These are phyloP conservation scores for Fraxinus latifolia DNA, from an alignment of 305 asterid genomes.

Conservation along the genomic window DNA sequence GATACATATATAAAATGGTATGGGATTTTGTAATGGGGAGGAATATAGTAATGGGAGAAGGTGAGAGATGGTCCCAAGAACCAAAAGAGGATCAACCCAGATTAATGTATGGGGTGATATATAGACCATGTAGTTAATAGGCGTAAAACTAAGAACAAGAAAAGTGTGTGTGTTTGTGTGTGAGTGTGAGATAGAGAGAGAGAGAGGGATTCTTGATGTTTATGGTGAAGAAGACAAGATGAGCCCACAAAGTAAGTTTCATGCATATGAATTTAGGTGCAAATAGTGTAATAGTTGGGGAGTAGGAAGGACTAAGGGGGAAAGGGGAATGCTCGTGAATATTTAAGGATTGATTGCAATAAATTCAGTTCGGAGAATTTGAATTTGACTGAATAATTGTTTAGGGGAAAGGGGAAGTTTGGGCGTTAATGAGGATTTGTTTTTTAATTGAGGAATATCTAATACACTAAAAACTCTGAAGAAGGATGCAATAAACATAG, in stretches of 20 bases:
- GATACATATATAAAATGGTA: constrained; percentile 3
- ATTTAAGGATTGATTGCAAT: constrained; percentile 11
- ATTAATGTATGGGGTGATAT: constrained; percentile 3
- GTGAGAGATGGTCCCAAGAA: constrained; percentile 47
- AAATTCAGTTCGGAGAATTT: constrained; percentile 24
- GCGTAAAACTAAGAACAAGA: constrained; percentile 30
- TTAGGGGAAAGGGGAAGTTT: constrained; percentile 3
- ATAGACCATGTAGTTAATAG: constrained; percentile 17
- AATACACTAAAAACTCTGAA: constrained; percentile 2
- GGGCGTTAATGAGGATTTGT: background rate
- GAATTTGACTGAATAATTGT: constrained; percentile 5
- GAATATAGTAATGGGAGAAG: constrained; percentile 40
- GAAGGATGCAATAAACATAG: constrained; percentile 15
- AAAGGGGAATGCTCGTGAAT: constrained; percentile 17
- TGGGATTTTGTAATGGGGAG: constrained; percentile 19
- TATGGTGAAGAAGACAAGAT: constrained; percentile 32
- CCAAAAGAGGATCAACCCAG: constrained; percentile 25
- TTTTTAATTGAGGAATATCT: constrained; percentile 16
- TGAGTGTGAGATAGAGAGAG: background rate
- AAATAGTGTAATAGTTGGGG: background rate
- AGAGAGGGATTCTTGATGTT: constrained; percentile 35
- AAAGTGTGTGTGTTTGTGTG: constrained; percentile 27
- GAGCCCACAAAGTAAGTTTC: constrained; percentile 26
- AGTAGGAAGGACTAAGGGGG: constrained; percentile 18
- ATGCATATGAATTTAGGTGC: constrained; percentile 25